A percentile compares a stretch with the other conserved stretches of the same genome.
phyloP scores from a whole-genome alignment of 495 filamentous ascomycete species.

The Penicillium parvum region DNA sequence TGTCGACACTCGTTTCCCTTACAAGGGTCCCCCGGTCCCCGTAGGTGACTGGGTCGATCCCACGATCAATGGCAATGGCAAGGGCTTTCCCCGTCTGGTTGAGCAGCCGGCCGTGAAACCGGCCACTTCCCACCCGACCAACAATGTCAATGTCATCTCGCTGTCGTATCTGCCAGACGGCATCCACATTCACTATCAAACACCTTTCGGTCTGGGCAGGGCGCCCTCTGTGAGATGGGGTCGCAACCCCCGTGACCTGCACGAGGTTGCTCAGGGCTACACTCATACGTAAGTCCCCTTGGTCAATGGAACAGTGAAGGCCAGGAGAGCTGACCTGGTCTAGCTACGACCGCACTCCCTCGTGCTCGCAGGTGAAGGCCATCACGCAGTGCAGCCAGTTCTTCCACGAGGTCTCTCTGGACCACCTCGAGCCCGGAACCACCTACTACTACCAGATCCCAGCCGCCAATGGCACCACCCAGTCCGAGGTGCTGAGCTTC shows the following conservation, averaged over 20 bases:
- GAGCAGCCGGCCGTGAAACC: slow-evolving; percentile 54
- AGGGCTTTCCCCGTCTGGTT: slow-evolving; percentile 47
- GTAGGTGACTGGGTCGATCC: slow-evolving; percentile 49
- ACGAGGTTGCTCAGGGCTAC: slow-evolving; percentile 28
- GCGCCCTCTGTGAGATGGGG: slow-evolving; percentile 42
- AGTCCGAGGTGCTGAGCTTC: slow-evolving; percentile 37
- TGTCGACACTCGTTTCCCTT: slow-evolving; percentile 39
- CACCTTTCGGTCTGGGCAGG: slow-evolving; percentile 45
- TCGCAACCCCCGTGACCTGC: slow-evolving; percentile 21
- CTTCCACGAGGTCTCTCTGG: slow-evolving; percentile 44
- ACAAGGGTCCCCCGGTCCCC: slow-evolving; percentile 45
- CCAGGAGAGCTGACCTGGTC: background rate
- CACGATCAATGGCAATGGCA: slow-evolving; percentile 49
- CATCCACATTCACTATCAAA: slow-evolving; percentile 52
- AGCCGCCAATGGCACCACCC: slow-evolving; percentile 42
- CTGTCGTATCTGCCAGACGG: slow-evolving; percentile 46
- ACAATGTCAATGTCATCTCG: slow-evolving; percentile 53
- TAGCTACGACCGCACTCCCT: slow-evolving; percentile 49
- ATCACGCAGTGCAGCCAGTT: slow-evolving; percentile 50
- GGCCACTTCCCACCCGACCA: slow-evolving; percentile 32
- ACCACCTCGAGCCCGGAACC: slow-evolving; percentile 33
- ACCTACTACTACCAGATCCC: slow-evolving; percentile 46
- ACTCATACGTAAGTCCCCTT: slow-evolving; percentile 29
- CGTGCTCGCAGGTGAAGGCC: slow-evolving; percentile 40
- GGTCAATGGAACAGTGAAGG: background rate